phyloP scores from a whole-genome alignment of 1,284 basidiomycete genomes.

The Cutaneotrichosporon sp. region DNA sequence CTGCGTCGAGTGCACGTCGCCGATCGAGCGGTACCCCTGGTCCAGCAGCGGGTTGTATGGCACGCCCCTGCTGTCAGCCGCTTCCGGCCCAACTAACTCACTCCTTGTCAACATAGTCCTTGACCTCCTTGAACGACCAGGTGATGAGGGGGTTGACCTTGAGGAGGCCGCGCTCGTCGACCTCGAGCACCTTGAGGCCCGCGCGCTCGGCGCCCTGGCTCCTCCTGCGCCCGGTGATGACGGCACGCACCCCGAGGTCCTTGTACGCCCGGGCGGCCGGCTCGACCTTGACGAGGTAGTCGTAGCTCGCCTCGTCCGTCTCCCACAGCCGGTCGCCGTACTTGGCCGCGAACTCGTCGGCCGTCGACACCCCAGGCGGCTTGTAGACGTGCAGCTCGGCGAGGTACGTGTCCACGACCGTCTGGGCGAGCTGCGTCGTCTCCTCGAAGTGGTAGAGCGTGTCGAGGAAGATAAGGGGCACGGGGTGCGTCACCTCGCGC shows the following conservation, averaged over 20 bases:
- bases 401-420: constrained; percentile 74
- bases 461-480: constrained; percentile 80
- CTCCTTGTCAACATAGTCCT: constrained; percentile 81
- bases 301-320: constrained; percentile 82
- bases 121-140: constrained; percentile 85
- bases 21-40: constrained; percentile 90
- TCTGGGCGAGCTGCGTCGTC: constrained; percentile 82
- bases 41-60: constrained; percentile 87
- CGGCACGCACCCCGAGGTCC: constrained; percentile 75
- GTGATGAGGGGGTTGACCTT: constrained; percentile 93
- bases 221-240: constrained; percentile 90
- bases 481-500: constrained; percentile 53
- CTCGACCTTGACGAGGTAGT: constrained; percentile 95
- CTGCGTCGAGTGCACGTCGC: constrained; percentile 94
- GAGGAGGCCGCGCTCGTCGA: constrained; percentile 86
- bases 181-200: constrained; percentile 79
- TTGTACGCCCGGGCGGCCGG: constrained; percentile 87
- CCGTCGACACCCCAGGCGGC: constrained; percentile 70
- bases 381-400: constrained; percentile 75
- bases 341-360: constrained; percentile 75
- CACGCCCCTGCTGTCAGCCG: constrained; percentile 60
- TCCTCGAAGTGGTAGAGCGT: constrained; percentile 96
- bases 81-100: constrained; percentile 31
- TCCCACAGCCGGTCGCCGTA: constrained; percentile 88
- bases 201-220: constrained; percentile 90